Evolutionary conservation across 768 basidiomycete genomes (phyloP).

Genomic region (Saitozyma sp.): DNA sequence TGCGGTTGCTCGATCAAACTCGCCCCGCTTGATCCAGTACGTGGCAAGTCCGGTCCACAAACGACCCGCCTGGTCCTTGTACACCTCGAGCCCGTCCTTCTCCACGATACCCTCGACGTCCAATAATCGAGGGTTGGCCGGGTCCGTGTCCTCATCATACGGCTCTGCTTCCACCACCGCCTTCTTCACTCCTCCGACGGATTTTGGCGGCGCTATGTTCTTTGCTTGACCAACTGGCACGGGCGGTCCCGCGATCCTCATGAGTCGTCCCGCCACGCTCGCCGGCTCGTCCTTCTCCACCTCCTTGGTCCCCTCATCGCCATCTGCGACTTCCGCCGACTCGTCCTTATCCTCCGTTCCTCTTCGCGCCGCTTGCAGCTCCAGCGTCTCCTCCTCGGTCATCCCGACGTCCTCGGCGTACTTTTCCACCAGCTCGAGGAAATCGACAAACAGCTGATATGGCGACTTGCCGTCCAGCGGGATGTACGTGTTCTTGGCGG

Average conservation of each 20-base stretch:
- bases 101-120: constrained; percentile 84
- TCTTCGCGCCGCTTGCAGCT: constrained; percentile 56
- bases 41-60: constrained; percentile 95
- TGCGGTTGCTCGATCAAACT: constrained; percentile 82
- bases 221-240: constrained; percentile 55
- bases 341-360: constrained; percentile 48
- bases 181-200: constrained; percentile 26
- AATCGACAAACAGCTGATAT: constrained; percentile 89
- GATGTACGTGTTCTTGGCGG: constrained; percentile 74
- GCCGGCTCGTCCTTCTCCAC: constrained; percentile 48
- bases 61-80: constrained; percentile 95
- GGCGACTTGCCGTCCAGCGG: constrained; percentile 93
- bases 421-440: constrained; percentile 85
- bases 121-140: constrained; percentile 66
- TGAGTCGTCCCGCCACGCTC: constrained; percentile 63
- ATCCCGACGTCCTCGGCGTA: constrained; percentile 91
- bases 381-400: constrained; percentile 71
- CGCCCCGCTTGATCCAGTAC: constrained; percentile 96
- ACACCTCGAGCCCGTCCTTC: constrained; percentile 80
- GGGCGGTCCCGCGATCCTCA: constrained; percentile 71
- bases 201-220: constrained; percentile 58
- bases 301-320: constrained; percentile 14
- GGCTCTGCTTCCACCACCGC: constrained; percentile 12
- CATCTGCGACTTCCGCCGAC: constrained; percentile 28
- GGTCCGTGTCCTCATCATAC: constrained; percentile 83